Base-by-base conservation (phyloP, 148 eudicot genomes). In the Tetragonia tetragonoides region DNA sequence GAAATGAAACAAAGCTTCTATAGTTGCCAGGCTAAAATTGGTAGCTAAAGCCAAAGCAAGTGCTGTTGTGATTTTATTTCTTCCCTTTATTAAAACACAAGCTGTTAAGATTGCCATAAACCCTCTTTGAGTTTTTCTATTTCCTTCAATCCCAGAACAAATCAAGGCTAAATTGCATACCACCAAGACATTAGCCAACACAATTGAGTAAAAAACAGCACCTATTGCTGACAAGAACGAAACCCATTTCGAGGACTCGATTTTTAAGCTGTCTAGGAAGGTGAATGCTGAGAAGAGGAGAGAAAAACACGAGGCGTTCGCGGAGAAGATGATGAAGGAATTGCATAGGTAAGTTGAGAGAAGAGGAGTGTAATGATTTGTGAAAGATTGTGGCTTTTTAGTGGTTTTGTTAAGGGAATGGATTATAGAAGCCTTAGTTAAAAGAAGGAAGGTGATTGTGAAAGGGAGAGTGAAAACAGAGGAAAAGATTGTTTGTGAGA, bases 1-100 rank as follows among this genome's bases (percentile, higher is more conserved):
- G 83, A 79, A 90, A 21, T 87, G 87, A 69, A 95, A 95, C 67
- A 95, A 70, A 7, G 89, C 90, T 44, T 95, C 99, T 9, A 93
- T 72, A 6, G 84, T 85, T 10, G 92, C 94, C 53, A 91, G 23
- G 15, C 88, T 91, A 40, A 93, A 18, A 59, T 89, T 93, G 38
- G 79, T 70, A 21, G 90, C 88, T 74, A 91, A 61, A 0, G 94
- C 86, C 53, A 95, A 73, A 5, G 89, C 85, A 60, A 95, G 62
- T 0, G 96, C 99, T 5, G 84, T 88, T 38, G 86, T 79, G 16
- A 84, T 83, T 57, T 86, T 28, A 28, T 28, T 28, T 28, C 34
- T 87, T 39, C 96, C 94, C 49, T 75, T 84, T n/a, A 93, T 82
- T 54, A 85, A 11, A 15, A 81, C 69, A 75, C 87, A 86, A 1